These are phyloP conservation scores for Russula olivacea DNA, from an alignment of 768 basidiomycete genomes.

Conservation along the genomic window DNA sequence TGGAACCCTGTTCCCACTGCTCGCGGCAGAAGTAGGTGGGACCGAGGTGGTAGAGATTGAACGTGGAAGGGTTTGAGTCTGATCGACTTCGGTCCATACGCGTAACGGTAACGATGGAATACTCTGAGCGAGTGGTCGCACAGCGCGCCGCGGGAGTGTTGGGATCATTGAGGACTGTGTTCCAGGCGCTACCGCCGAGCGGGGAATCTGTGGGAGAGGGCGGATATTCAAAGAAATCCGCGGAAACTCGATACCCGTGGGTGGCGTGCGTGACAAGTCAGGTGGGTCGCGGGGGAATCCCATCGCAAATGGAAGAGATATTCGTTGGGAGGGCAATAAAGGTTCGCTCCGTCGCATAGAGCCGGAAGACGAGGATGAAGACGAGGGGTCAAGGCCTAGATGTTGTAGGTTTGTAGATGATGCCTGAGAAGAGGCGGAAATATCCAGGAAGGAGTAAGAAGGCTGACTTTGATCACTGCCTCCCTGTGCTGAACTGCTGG, in stretches of 20 bases:
- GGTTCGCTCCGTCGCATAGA: constrained; percentile 11
- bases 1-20: not conserved
- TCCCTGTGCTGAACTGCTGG: not conserved
- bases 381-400: not conserved
- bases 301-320: constrained; percentile 24
- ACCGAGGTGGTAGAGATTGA: constrained; percentile 14
- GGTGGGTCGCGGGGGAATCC: constrained; percentile 18
- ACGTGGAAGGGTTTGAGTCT: constrained; percentile 11
- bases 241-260: constrained; percentile 12
- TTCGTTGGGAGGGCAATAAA: constrained; percentile 5
- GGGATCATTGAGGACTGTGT: not conserved
- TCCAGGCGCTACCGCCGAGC: not conserved
- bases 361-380: constrained; percentile 19
- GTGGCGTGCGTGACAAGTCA: not conserved
- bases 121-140: constrained; percentile 1
- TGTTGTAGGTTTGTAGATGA: constrained; percentile 8
- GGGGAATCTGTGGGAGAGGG: constrained; percentile 18
- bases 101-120: constrained; percentile 18
- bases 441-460: constrained; percentile 25
- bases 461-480: constrained; percentile 8
- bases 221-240: constrained; percentile 11
- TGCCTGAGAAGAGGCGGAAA: constrained; percentile 19
- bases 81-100: constrained; percentile 12
- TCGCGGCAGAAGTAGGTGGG: constrained; percentile 3
- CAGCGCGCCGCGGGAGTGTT: not conserved